Conservation (phyloP, 352 stramenopile species). For the Phytophthora aleatoria region DNA sequence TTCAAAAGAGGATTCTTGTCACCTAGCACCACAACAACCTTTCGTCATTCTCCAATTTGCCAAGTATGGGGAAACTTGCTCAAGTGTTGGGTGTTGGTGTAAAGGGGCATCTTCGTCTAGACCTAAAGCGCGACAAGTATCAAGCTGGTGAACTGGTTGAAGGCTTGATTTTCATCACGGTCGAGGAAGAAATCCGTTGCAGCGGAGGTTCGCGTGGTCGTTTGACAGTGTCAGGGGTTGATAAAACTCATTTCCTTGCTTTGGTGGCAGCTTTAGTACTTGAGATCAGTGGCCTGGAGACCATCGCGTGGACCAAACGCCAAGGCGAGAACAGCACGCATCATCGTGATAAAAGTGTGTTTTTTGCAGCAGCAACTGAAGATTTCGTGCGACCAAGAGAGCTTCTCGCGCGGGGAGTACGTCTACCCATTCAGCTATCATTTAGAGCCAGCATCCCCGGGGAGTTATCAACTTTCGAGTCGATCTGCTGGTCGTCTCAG, state of each 20-base stretch:
- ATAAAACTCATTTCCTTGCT: not conserved
- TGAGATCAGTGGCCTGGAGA: constrained; percentile 7
- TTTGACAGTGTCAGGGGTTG: too few species aligned
- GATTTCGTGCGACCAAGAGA: constrained; percentile 4
- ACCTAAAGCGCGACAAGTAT: constrained; percentile 19
- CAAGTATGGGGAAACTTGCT: constrained; percentile 17
- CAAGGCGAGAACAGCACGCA: constrained; percentile 13
- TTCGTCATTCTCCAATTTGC: constrained; percentile 12
- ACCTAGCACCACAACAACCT: not conserved
- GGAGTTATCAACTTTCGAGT: constrained; percentile 15
- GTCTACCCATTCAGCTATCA: constrained; percentile 20
- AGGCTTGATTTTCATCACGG: constrained; percentile 16
- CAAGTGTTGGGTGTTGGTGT: constrained; percentile 25
- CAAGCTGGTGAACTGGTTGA: constrained; percentile 23
- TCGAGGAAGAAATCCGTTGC: constrained; percentile 24
- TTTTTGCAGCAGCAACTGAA: constrained; percentile 13
- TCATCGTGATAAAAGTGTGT: constrained; percentile 7
- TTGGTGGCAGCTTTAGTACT: constrained; percentile 10
- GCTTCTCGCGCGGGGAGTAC: constrained; percentile 13
- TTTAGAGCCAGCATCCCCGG: constrained; percentile 11
- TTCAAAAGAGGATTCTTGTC: constrained; percentile 9
- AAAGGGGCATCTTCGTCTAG: constrained; percentile 15
- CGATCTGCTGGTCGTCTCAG: constrained; percentile 15
- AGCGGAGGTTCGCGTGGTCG: constrained; percentile 9
- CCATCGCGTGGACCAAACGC: constrained; percentile 16